Percentiles rank a stretch among this genome's conserved stretches.
Evolutionary conservation across 768 basidiomycete genomes (phyloP).

Genomic region (Vararia minispora): DNA sequence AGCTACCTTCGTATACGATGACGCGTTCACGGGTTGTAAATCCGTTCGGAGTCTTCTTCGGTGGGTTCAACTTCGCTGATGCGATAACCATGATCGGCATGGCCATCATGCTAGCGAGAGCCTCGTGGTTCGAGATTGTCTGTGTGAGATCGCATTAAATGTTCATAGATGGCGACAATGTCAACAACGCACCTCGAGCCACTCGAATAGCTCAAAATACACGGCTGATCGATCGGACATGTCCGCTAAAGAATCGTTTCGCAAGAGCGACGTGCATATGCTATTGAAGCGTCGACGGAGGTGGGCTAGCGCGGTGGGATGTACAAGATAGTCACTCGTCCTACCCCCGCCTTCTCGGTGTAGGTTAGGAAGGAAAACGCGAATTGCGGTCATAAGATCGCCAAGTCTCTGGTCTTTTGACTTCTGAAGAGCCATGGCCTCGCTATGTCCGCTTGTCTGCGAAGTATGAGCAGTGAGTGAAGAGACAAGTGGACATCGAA

Average conservation of each 20-base stretch:
- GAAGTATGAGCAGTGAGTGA: slow-evolving; percentile 1
- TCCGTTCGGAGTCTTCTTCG: slow-evolving; percentile 38
- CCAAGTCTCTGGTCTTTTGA: slow-evolving; percentile 67
- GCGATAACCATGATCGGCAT: slow-evolving; percentile 91
- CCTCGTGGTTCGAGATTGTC: slow-evolving; percentile 92
- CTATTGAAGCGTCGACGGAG: slow-evolving; percentile 86
- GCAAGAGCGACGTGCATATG: slow-evolving; percentile 72
- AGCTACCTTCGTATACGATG: slow-evolving; percentile 82
- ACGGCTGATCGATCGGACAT: slow-evolving; percentile 83
- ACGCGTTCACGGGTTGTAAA: slow-evolving; percentile 71
- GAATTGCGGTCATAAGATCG: slow-evolving; percentile 54
- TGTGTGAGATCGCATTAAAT: slow-evolving; percentile 19
- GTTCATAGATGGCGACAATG: slow-evolving; percentile 1
- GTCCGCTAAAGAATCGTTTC: slow-evolving; percentile 88
- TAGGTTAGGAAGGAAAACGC: slow-evolving; percentile 76
- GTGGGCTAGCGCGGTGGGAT: slow-evolving; percentile 86
- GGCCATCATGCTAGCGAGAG: slow-evolving; percentile 89
- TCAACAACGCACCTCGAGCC: slow-evolving; percentile 65
- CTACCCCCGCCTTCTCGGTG: slow-evolving; percentile 65
- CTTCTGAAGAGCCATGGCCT: slow-evolving; percentile 64
- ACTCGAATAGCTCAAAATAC: slow-evolving; percentile 84
- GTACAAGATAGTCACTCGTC: slow-evolving; percentile 85
- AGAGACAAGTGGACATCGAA: neutral
- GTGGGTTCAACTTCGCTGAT: slow-evolving; percentile 50
- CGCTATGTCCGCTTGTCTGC: slow-evolving; percentile 71